Evolutionary conservation across 2,329 filamentous ascomycete genomes (phyloP).

Genomic region (Lojkania enalia): DNA sequence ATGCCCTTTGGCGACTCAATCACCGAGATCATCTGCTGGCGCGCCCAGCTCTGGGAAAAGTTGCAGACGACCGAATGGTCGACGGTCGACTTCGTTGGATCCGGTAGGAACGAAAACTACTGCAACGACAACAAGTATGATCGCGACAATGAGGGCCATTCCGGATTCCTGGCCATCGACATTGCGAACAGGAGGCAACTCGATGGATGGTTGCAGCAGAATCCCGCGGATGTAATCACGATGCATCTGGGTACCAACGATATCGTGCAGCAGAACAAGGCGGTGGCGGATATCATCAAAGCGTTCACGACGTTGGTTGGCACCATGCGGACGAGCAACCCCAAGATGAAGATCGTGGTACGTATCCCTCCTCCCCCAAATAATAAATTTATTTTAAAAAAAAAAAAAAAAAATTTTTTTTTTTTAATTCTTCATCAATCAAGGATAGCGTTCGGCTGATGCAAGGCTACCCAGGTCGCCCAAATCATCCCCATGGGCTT

Average conservation of each 20-base stretch:
- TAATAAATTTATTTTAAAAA: no score
- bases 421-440: background rate
- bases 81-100: conserved; percentile 46
- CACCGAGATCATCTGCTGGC: conserved; percentile 52
- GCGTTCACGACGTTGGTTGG: conserved; percentile 48
- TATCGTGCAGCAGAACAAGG: conserved; percentile 47
- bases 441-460: background rate
- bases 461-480: conserved; percentile 39
- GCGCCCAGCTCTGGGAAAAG: conserved; percentile 48
- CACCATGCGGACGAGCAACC: conserved; percentile 47
- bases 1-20: conserved; percentile 54
- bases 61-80: conserved; percentile 46
- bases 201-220: conserved; percentile 49
- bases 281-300: conserved; percentile 43
- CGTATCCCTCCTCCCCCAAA: conserved; percentile 23
- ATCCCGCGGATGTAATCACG: conserved; percentile 51
- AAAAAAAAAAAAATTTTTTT: background rate
- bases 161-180: conserved; percentile 49
- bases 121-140: conserved; percentile 48
- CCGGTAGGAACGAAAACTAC: conserved; percentile 32
- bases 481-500: conserved; percentile 46
- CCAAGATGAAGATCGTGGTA: conserved; percentile 50
- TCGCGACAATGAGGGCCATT: conserved; percentile 51
- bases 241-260: conserved; percentile 55
- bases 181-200: conserved; percentile 50